These are phyloP conservation scores for Selaginella tamariscina DNA, from an alignment of 75 land plant genomes.

Conservation along the genomic window DNA sequence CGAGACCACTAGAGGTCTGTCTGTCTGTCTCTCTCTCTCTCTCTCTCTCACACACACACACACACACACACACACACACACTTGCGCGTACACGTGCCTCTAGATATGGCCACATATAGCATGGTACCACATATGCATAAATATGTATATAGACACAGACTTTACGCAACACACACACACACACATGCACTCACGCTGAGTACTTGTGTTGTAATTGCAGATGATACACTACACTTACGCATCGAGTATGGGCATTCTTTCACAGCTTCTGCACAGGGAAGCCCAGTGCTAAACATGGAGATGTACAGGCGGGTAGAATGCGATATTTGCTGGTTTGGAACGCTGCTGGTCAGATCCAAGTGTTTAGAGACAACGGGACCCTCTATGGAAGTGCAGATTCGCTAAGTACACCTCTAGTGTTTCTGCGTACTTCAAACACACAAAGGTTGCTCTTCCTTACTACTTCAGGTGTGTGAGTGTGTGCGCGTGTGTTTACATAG, in stretches of 20 bases:
- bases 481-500: no score
- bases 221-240: not conserved
- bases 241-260: not conserved
- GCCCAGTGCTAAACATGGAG: slow-evolving; percentile 30
- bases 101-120: no score
- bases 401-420: slow-evolving; percentile 50
- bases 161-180: no score
- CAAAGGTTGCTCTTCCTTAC: slow-evolving; percentile 79
- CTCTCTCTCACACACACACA: no score
- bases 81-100: no score
- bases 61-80: no score
- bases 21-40: no score
- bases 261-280: not conserved
- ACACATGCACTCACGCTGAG: slow-evolving; percentile 13
- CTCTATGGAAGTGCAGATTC: slow-evolving; percentile 46
- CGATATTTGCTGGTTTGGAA: slow-evolving; percentile 51
- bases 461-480: no score
- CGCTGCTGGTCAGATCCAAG: slow-evolving; percentile 41
- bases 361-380: slow-evolving; percentile 63
- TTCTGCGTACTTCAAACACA: slow-evolving; percentile 41
- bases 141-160: no score
- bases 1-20: slow-evolving; percentile 43
- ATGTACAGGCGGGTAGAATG: slow-evolving; percentile 55
- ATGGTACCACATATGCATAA: no score
- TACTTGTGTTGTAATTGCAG: not conserved